Evolutionary conservation across 1,284 basidiomycete genomes (phyloP).

Genomic region (Kwoniella shivajii): DNA sequence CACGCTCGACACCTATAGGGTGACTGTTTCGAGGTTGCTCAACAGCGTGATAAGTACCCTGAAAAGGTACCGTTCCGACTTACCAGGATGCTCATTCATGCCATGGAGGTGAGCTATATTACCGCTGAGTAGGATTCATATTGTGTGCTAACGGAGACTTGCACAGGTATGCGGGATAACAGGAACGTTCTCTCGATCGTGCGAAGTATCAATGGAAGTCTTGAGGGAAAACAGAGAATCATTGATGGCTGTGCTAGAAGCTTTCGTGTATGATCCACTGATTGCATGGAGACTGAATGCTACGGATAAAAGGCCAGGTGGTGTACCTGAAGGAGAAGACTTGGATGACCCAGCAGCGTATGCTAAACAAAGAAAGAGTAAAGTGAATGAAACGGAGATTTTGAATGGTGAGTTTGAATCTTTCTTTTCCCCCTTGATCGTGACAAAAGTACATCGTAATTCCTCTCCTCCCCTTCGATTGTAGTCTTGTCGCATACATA

Average conservation of each 20-base stretch:
- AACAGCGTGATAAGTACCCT: constrained; percentile 97
- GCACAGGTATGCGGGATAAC: constrained; percentile 89
- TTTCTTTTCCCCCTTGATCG: not conserved
- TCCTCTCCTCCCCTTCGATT: constrained; percentile 15
- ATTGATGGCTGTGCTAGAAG: constrained; percentile 95
- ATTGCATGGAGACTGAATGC: constrained; percentile 61
- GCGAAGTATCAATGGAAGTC: constrained; percentile 97
- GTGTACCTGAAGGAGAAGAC: constrained; percentile 34
- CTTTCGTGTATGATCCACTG: constrained; percentile 64
- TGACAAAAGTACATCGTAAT: not conserved
- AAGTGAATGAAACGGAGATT: constrained; percentile 56
- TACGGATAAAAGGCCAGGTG: constrained; percentile 50
- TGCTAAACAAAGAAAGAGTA: constrained; percentile 41
- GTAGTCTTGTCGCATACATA: not conserved
- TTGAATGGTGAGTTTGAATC: constrained; percentile 44
- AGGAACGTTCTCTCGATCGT: constrained; percentile 93
- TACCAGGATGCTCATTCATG: constrained; percentile 97
- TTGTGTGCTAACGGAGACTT: not conserved
- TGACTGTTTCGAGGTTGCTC: constrained; percentile 91
- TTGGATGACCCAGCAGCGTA: constrained; percentile 36
- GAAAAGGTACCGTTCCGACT: constrained; percentile 98
- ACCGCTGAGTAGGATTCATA: not conserved
- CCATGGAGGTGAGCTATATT: constrained; percentile 83
- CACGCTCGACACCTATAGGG: constrained; percentile 59
- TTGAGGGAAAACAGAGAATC: constrained; percentile 96